Evolutionary conservation across 805 yeast species (phyloP).

Genomic region (Cyberlindnera petersonii): DNA sequence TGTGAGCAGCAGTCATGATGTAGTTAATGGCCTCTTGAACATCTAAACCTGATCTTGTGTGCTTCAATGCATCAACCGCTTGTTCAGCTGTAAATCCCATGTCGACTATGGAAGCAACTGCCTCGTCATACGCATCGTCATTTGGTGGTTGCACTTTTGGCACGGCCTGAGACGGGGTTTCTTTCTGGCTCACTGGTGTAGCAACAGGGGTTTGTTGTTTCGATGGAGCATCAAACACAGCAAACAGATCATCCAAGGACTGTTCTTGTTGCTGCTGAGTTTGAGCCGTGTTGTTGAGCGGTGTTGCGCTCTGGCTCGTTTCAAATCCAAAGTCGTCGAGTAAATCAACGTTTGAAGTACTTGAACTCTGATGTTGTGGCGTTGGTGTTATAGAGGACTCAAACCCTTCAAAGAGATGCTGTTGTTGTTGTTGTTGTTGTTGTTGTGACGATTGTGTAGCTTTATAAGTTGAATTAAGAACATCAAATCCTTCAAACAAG

Average conservation of each 20-base stretch:
- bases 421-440: slow-evolving; percentile 6
- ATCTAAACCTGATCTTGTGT: slow-evolving; percentile 49
- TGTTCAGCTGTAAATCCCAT: slow-evolving; percentile 71
- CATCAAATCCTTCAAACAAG: slow-evolving; percentile 26
- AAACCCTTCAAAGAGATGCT: slow-evolving; percentile 25
- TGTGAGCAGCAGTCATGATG: slow-evolving; percentile 59
- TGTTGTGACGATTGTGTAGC: neutral
- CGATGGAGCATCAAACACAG: slow-evolving; percentile 29
- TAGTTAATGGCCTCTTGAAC: slow-evolving; percentile 62
- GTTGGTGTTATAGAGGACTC: slow-evolving; percentile 3
- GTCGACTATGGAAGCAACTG: slow-evolving; percentile 67
- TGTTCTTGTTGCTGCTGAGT: slow-evolving; percentile 5
- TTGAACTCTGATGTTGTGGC: neutral
- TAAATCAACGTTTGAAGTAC: slow-evolving; percentile 9
- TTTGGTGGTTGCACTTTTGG: slow-evolving; percentile 2
- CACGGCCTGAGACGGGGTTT: neutral
- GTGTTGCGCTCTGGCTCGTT: neutral
- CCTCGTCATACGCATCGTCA: slow-evolving; percentile 36
- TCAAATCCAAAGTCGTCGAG: slow-evolving; percentile 19
- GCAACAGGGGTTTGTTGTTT: slow-evolving; percentile 1
- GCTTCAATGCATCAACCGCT: slow-evolving; percentile 55
- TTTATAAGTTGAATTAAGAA: slow-evolving; percentile 3
- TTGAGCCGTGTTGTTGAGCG: neutral
- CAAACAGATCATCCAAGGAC: slow-evolving; percentile 29
- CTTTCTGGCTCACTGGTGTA: slow-evolving; percentile 1